phyloP scores from a whole-genome alignment of 352 stramenopile genomes.

The Vaucheria bursata region DNA sequence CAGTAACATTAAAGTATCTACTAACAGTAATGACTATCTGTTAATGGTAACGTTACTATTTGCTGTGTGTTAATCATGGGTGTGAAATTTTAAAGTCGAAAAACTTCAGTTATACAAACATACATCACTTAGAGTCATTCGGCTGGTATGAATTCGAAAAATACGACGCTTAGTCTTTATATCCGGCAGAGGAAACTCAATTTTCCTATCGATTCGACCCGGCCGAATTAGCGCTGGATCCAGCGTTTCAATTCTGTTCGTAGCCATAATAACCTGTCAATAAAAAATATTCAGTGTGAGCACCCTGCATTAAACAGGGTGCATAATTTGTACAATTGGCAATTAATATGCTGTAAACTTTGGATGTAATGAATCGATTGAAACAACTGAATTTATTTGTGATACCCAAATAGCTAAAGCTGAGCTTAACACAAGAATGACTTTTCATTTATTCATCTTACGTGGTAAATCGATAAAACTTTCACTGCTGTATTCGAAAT shows the following conservation, averaged over 20 bases:
- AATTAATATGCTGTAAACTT: neutral
- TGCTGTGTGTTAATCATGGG: too few species aligned
- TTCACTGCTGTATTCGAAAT: too few species aligned
- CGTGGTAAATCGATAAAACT: too few species aligned
- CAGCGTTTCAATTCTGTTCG: slow-evolving; percentile 97
- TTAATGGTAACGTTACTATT: too few species aligned
- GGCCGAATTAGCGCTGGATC: slow-evolving; percentile 97
- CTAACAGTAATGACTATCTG: too few species aligned
- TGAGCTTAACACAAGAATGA: too few species aligned
- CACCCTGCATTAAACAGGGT: neutral
- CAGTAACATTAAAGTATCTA: too few species aligned
- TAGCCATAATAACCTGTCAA: slow-evolving; percentile 99
- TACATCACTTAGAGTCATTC: slow-evolving; percentile 31
- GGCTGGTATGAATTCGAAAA: slow-evolving; percentile 96
- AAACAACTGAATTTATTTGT: too few species aligned
- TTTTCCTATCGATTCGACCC: slow-evolving; percentile 99
- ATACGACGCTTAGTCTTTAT: slow-evolving; percentile 99
- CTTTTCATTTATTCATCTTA: too few species aligned
- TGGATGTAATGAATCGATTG: neutral
- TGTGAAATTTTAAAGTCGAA: too few species aligned
- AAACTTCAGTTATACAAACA: too few species aligned
- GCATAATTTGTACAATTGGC: neutral
- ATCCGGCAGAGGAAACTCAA: slow-evolving; percentile 99
- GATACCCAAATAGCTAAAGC: too few species aligned
- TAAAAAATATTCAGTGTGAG: slow-evolving; percentile 32